Conservation (phyloP, 2,329 filamentous ascomycete genomes). For the Ploettnerulaceae sp. region DNA sequence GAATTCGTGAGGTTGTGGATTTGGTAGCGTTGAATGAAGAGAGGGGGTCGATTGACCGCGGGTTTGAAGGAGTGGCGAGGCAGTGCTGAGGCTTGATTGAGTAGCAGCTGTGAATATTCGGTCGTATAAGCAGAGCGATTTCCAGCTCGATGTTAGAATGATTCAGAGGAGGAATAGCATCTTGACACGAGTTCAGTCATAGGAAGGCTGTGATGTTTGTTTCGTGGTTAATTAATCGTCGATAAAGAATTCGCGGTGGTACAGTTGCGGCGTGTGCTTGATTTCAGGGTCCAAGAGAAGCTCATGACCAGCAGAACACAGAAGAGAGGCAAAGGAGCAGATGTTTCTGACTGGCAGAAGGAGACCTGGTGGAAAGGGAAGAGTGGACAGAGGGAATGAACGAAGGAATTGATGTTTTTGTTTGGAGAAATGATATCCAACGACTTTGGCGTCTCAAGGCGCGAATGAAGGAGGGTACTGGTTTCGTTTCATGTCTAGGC, state of each 20-base stretch:
- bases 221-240: no score
- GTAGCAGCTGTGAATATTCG: background rate
- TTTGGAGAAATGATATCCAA: constrained; percentile 7
- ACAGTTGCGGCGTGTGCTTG: background rate
- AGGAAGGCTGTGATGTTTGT: no score
- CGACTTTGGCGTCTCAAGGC: constrained; percentile 12
- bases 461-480: constrained; percentile 6
- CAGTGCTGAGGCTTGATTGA: background rate
- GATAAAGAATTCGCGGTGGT: no score
- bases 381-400: background rate
- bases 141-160: no score
- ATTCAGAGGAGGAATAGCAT: no score
- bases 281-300: background rate
- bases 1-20: background rate
- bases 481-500: constrained; percentile 13
- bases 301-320: constrained; percentile 2
- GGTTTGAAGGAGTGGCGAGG: constrained; percentile 9
- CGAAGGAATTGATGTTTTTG: constrained; percentile 4
- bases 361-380: background rate
- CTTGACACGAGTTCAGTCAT: no score
- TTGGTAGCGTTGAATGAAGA: constrained; percentile 2
- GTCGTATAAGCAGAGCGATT: constrained; percentile 13
- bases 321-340: background rate
- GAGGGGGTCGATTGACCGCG: background rate
- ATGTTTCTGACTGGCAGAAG: background rate